These are phyloP conservation scores for Cryptococcus neoformans DNA, from an alignment of 1,284 basidiomycete species.

Conservation along the genomic window DNA sequence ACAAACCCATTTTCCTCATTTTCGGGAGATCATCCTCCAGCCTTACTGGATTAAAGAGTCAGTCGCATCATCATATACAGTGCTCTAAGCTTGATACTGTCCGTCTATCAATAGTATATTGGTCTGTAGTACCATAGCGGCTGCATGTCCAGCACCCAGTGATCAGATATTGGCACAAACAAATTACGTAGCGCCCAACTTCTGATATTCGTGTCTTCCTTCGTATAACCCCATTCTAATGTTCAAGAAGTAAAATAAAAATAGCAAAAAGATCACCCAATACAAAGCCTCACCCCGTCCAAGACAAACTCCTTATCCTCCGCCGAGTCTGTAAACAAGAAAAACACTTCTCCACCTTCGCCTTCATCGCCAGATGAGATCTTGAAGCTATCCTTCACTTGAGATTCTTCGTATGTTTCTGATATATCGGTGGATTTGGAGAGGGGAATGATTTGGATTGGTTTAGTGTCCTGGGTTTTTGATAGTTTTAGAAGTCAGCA, in stretches of 20 bases:
- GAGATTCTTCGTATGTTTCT: conserved; percentile 41
- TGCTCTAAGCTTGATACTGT: too few relatives aligned
- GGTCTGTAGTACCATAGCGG: too few relatives aligned
- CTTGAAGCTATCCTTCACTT: conserved; percentile 44
- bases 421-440: conserved; percentile 10
- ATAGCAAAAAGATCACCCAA: background rate
- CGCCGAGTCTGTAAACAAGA: conserved; percentile 41
- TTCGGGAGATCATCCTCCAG: too few relatives aligned
- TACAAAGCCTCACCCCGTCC: conserved; percentile 24
- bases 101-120: too few relatives aligned
- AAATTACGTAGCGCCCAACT: too few relatives aligned
- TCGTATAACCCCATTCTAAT: too few relatives aligned
- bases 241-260: background rate
- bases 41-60: too few relatives aligned
- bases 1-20: too few relatives aligned
- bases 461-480: conserved; percentile 21
- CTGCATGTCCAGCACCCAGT: too few relatives aligned
- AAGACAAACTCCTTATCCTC: conserved; percentile 41
- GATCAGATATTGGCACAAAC: too few relatives aligned
- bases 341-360: conserved; percentile 33
- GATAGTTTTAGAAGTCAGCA: background rate
- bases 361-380: conserved; percentile 15
- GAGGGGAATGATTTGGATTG: conserved; percentile 27
- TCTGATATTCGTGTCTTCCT: too few relatives aligned
- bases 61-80: too few relatives aligned